These are phyloP conservation scores for Argentina anserina DNA, from an alignment of 306 rosid genomes.

Conservation along the genomic window DNA sequence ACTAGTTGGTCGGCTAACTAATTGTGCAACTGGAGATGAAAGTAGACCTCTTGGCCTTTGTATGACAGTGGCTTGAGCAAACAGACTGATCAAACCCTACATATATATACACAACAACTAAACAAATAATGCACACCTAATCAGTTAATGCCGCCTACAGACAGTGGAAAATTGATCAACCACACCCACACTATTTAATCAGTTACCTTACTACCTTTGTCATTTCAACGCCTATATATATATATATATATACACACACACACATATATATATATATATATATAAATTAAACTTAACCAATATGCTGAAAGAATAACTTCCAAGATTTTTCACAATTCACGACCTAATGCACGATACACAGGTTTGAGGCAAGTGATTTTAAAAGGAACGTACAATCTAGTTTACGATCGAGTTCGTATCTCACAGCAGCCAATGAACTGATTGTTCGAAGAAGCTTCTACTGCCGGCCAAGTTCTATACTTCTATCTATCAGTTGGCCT, in stretches of 20 bases:
- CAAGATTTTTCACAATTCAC: no score
- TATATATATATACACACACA: no score
- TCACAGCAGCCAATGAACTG: not conserved
- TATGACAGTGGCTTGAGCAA: not conserved
- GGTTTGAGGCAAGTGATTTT: no score
- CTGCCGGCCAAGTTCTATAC: not conserved
- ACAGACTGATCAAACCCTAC: not conserved
- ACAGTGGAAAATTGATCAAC: not conserved
- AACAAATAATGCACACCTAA: not conserved
- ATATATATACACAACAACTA: not conserved
- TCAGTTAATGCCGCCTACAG: not conserved
- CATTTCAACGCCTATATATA: not conserved
- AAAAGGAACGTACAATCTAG: no score
- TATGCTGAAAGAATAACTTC: no score
- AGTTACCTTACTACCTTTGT: not conserved
- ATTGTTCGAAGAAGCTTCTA: slow-evolving; percentile 17
- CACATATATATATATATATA: no score
- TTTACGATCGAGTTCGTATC: not conserved
- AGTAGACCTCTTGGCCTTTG: slow-evolving; percentile 1
- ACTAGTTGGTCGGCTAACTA: slow-evolving; percentile 28
- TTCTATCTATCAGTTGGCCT: not conserved
- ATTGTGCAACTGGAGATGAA: not conserved
- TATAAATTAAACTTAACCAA: no score
- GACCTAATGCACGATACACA: no score
- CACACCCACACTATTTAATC: not conserved